Evolutionary conservation across 305 asterid species (phyloP).

Genomic region (Fraxinus paxiana): DNA sequence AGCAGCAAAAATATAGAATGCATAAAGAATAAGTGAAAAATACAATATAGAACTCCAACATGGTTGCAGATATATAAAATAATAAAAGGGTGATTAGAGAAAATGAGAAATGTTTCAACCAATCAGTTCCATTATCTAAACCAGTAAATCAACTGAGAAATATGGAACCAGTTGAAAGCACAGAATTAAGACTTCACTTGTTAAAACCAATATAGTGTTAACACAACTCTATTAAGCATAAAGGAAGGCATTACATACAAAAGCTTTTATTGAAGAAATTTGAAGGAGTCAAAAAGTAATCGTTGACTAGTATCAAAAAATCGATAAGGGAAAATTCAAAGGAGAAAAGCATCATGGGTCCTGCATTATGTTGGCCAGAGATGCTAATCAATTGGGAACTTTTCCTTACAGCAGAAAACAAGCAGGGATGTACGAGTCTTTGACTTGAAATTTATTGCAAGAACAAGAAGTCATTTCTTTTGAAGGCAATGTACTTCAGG

Average conservation of each 20-base stretch:
- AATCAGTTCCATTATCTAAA: neutral
- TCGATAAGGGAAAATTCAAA: neutral
- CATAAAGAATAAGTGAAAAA: neutral
- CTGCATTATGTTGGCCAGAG: neutral
- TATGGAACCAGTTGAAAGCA: neutral
- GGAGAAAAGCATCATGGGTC: neutral
- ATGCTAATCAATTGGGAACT: neutral
- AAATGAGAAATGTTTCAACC: neutral
- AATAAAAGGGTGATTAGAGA: neutral
- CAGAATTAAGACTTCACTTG: neutral
- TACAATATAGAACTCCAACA: neutral
- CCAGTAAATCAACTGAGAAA: neutral
- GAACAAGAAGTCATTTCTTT: neutral
- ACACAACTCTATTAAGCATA: neutral
- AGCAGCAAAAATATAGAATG: neutral
- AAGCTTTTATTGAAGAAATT: neutral
- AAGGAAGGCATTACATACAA: neutral
- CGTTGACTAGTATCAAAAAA: conserved; percentile 9
- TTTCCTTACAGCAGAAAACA: neutral
- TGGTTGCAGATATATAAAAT: neutral
- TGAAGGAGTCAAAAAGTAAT: neutral
- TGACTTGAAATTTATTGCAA: neutral
- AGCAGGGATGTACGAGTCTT: neutral
- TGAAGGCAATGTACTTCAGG: neutral
- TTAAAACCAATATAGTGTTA: neutral